Percentiles rank a stretch among this genome's conserved stretches.
Evolutionary conservation across 805 yeast genomes (phyloP).

Genomic region (Barnettozyma botsteinii): DNA sequence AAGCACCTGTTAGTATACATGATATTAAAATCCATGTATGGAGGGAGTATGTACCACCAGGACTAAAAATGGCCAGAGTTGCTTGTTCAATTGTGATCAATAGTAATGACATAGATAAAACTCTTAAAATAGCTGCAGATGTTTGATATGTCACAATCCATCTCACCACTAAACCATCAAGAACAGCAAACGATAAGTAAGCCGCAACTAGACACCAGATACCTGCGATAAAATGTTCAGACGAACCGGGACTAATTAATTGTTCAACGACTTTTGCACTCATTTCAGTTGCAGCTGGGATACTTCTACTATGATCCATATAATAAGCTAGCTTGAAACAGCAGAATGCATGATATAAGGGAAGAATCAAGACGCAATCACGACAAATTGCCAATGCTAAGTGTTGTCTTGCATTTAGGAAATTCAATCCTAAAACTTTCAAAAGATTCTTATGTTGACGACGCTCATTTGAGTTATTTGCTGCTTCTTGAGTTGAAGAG

Average conservation of each 20-base stretch:
- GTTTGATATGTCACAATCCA: constrained; percentile 92
- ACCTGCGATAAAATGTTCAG: constrained; percentile 77
- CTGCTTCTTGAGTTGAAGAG: not conserved
- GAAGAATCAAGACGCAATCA: constrained; percentile 67
- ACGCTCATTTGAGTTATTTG: constrained; percentile 6
- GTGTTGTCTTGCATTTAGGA: constrained; percentile 72
- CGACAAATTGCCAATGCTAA: constrained; percentile 71
- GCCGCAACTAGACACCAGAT: constrained; percentile 93
- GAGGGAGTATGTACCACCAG: constrained; percentile 64
- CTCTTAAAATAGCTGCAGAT: constrained; percentile 81
- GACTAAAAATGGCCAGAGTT: constrained; percentile 60
- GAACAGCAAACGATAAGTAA: constrained; percentile 72
- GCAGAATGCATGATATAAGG: constrained; percentile 47
- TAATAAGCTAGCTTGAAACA: constrained; percentile 30
- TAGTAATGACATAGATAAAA: constrained; percentile 75
- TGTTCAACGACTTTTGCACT: not conserved
- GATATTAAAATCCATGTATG: constrained; percentile 93
- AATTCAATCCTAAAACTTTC: constrained; percentile 61
- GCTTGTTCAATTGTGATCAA: constrained; percentile 66
- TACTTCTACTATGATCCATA: not conserved
- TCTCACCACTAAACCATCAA: constrained; percentile 86
- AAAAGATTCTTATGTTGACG: constrained; percentile 21
- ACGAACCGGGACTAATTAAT: constrained; percentile 56
- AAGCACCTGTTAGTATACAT: constrained; percentile 72
- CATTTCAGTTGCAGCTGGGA: constrained; percentile 1